A percentile compares a stretch with the other conserved stretches of the same genome.
These are phyloP conservation scores for Saprolegnia diclina DNA, from an alignment of 352 stramenopile genomes.

Conservation along the genomic window DNA sequence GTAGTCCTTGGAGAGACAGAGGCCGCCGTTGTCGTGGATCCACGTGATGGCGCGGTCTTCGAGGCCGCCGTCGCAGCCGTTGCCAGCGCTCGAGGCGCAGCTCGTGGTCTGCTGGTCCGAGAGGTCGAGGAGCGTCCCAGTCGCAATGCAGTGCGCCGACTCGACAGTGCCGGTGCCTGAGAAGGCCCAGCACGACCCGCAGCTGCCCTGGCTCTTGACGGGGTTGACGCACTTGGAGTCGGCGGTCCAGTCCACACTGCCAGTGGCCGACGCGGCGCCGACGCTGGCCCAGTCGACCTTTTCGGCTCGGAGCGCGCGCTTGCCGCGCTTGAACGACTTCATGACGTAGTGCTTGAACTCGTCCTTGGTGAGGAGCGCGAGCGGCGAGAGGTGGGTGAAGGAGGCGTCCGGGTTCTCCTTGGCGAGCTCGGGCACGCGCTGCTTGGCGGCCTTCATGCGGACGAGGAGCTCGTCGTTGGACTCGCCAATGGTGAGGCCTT, in stretches of 20 bases:
- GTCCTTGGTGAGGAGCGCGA: slow-evolving; percentile 69
- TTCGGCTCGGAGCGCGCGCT: background rate
- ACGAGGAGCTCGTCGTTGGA: background rate
- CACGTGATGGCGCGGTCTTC: slow-evolving; percentile 90
- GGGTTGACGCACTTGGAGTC: slow-evolving; percentile 76
- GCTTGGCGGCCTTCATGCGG: slow-evolving; percentile 14
- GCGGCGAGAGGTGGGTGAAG: slow-evolving; percentile 77
- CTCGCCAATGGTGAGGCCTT: background rate
- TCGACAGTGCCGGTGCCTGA: slow-evolving; percentile 89
- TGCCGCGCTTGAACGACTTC: slow-evolving; percentile 11
- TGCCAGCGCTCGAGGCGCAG: slow-evolving; percentile 70
- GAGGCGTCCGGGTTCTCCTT: slow-evolving; percentile 53
- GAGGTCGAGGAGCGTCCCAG: slow-evolving; percentile 60
- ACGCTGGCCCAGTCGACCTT: slow-evolving; percentile 10
- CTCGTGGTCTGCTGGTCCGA: slow-evolving; percentile 91
- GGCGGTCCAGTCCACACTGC: slow-evolving; percentile 73
- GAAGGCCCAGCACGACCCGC: slow-evolving; percentile 96
- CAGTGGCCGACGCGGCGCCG: slow-evolving; percentile 32
- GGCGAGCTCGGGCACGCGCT: slow-evolving; percentile 45
- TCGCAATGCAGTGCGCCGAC: slow-evolving; percentile 78
- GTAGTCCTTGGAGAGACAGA: slow-evolving; percentile 76
- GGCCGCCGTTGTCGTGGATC: slow-evolving; percentile 72
- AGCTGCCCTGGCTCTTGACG: slow-evolving; percentile 93
- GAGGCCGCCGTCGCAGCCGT: slow-evolving; percentile 89
- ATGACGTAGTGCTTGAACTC: slow-evolving; percentile 60